Evolutionary conservation across 345 rosid genomes (phyloP), one percentile per base, ranked within the genome.

Genomic region (Aegle marmelos): DNA sequence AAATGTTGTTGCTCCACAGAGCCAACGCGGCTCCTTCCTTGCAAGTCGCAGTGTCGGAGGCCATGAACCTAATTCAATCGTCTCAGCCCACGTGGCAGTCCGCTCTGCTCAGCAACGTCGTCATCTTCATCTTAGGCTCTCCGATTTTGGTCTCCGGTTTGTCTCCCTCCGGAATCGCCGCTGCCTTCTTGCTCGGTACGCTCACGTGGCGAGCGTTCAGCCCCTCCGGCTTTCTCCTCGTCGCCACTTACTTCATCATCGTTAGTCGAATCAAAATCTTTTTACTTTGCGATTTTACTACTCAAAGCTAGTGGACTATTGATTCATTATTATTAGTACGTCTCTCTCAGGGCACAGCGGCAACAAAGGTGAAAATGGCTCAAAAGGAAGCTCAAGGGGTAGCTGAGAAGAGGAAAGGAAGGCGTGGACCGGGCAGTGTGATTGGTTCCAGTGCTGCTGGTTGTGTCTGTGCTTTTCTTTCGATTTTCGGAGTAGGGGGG

Each of bases 391-490:
- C 99, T 10, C 92, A 88, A 74, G 98, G 98, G 1, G 93, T 96
- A 41, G 99, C 99, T 1, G 98, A 96, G 90, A 96, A 92, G 89
- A 88, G 81, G 88, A 96, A 87, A 76, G 99, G 99, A 60, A 89
- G 99, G 82, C 86, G 99, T 72, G 99, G 98, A 80, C 98, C 98
- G 2, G 90, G 95, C 17, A 96, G 98, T 77, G 99, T 96, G 66
- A 88, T 96, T 85, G 99, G 99, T 80, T 96, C 99, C 72, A 96
- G 99, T 85, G 92, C 97, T 77, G 99, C 98, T 67, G 98, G 97
- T 48, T 94, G 98, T 83, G 86, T 92, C 14, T 92, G 97, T 68
- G 92, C 99, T 73, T 85, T 92, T 83, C 90, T 92, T 41, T 85
- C 93, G 0, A 92, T 91, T 78, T 86, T 81, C 78, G 89, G 91